Base-by-base conservation (phyloP, 192 early-diverging fungal species). In the Coemansia sp. region DNA sequence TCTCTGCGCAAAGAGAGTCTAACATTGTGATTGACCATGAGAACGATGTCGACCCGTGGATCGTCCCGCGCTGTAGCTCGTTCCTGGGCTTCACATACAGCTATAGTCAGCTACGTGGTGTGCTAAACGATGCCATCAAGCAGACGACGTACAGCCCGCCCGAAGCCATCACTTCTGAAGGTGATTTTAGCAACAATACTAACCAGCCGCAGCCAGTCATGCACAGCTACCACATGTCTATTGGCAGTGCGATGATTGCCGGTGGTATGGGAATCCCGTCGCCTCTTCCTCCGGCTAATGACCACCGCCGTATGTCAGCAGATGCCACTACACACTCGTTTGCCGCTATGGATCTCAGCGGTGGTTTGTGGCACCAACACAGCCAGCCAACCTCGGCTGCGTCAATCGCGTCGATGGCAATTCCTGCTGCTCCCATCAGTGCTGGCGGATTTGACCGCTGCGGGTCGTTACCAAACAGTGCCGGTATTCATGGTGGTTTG, bases 61-160 rank as follows among this genome's bases (percentile, higher is more conserved):
- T 79, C 22, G 77, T 79, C 18, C 77, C 77, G 7, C 58, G 69
- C 7, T 73, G 70, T 53, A 69, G 70, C 64, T 79, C 77, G 12
- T 73, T 72, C 63, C 45, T 73, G 14, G 77, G 77, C 7, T 79
- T 73, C 25, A 69, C 66, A 4, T 79, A 79, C 57, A 79, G 61
- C 62, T 62, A 62, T 46, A 59, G 59, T 17, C 62, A 73, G 61
- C 57, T 79, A 51, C 77, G 64, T 24, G 66, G 66, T 1, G 59
- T 73, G 23, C 67, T 79, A 34, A 79, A 79, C 53, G 60, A 73
- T 0, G 62, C 69, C 9, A 69, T 79, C 48, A 79, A 79, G 58
- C 59, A 69, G 60, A 73, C 77, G n/a, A 79, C 71, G 2, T 79
- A 72, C 40, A 61, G 67, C 12, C 77, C 77, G 44, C 74, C 74